These are phyloP conservation scores for Penicillium brasilianum DNA, from an alignment of 2,329 filamentous ascomycete genomes.

Conservation along the genomic window DNA sequence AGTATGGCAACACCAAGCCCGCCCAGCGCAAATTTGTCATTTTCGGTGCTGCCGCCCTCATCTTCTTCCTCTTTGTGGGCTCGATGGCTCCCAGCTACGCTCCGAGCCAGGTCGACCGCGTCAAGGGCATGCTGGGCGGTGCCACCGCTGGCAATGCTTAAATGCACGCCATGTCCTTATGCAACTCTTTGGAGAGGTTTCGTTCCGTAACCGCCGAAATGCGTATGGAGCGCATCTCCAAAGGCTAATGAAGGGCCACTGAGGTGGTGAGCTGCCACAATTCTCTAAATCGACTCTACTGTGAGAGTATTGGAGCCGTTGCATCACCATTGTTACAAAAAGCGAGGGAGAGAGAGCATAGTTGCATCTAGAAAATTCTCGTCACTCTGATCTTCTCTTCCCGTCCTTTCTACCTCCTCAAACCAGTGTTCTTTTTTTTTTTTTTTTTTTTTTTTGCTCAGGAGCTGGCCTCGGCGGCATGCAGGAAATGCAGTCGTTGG, in stretches of 20 bases:
- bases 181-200: neutral
- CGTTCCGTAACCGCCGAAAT: neutral
- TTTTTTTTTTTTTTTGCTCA: slow-evolving; percentile 8
- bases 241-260: neutral
- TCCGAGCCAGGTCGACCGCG: slow-evolving; percentile 39
- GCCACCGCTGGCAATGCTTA: slow-evolving; percentile 41
- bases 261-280: neutral
- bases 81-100: slow-evolving; percentile 61
- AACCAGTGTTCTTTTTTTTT: too few relatives aligned
- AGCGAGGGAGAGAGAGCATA: neutral
- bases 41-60: slow-evolving; percentile 65
- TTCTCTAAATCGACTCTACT: neutral
- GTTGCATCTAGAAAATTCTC: neutral
- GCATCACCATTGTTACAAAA: neutral
- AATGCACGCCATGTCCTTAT: slow-evolving; percentile 9
- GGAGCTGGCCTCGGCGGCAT: slow-evolving; percentile 37
- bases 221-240: neutral
- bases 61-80: slow-evolving; percentile 73
- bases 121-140: slow-evolving; percentile 46
- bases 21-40: slow-evolving; percentile 77
- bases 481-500: slow-evolving; percentile 42
- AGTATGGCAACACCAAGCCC: slow-evolving; percentile 79
- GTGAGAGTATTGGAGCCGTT: neutral
- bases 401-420: neutral
- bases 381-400: neutral